A percentile compares a stretch with the other conserved stretches of the same genome.
Conservation (phyloP, 768 basidiomycete genomes). For the Boletus edulis region DNA sequence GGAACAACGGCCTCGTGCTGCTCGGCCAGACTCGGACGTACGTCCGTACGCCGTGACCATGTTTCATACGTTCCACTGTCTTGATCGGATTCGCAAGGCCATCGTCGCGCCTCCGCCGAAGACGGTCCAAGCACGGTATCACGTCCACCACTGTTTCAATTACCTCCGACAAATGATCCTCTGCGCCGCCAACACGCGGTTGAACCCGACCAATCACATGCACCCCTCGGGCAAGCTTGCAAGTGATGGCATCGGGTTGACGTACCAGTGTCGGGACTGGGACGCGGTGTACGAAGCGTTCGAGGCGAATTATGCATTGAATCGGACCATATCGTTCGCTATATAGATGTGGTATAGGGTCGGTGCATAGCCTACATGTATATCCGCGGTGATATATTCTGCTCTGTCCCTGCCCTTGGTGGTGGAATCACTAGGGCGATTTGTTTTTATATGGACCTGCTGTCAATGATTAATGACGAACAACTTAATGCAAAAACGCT, state of each 20-base stretch:
- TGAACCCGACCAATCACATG: slow-evolving; percentile 26
- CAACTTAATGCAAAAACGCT: too few relatives aligned
- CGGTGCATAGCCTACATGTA: too few relatives aligned
- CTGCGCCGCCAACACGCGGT: slow-evolving; percentile 33
- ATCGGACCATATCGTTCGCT: slow-evolving; percentile 14
- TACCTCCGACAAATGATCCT: slow-evolving; percentile 39
- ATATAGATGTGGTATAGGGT: neutral
- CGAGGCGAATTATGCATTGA: slow-evolving; percentile 19
- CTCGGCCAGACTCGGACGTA: slow-evolving; percentile 10
- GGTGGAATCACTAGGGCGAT: too few relatives aligned
- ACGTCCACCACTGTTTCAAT: slow-evolving; percentile 37
- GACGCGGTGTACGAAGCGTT: slow-evolving; percentile 19
- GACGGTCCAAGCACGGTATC: slow-evolving; percentile 1
- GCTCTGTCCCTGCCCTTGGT: too few relatives aligned
- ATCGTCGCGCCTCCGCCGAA: slow-evolving; percentile 1
- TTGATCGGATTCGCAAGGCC: slow-evolving; percentile 35
- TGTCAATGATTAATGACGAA: too few relatives aligned
- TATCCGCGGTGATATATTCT: too few relatives aligned
- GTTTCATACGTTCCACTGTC: slow-evolving; percentile 41
- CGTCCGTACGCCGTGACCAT: slow-evolving; percentile 36
- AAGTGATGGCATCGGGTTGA: slow-evolving; percentile 21
- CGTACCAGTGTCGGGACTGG: slow-evolving; percentile 24
- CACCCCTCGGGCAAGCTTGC: slow-evolving; percentile 8
- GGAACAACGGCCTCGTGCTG: slow-evolving; percentile 18
- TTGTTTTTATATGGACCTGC: too few relatives aligned